Evolutionary conservation across 495 filamentous ascomycete genomes (phyloP), one percentile per base, ranked within the genome.

Genomic region (Neurospora sp.): DNA sequence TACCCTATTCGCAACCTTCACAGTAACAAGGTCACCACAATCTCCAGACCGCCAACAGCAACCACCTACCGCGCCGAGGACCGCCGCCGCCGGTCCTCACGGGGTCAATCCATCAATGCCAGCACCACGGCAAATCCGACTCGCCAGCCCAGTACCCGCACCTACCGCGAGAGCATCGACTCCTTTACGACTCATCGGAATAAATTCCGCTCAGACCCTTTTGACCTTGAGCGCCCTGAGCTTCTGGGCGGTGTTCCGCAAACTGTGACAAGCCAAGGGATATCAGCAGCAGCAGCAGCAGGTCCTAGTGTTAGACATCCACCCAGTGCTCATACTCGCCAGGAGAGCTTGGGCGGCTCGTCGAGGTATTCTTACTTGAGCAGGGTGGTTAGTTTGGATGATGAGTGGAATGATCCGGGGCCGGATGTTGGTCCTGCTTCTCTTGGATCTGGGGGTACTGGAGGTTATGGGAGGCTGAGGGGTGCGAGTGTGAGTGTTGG

Each of bases 161-260:
- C 82, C 71, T 70, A 45, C 75, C 82, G 81, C 61, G 81, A 82
- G 4, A 83, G 80, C 44, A 73, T 72, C 35, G 73, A 71, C 68
- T 83, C 80, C 20, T 74, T 81, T 31, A 74, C 77, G 4, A 79
- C 78, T 8, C 76, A 80, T 10, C 79, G 83, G 72, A 84, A 83
- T 70, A 88, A 86, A 72, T 86, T 86, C 76, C 88, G 89, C 72
- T 91, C 89, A 18, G 87, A 92, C 70, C 89, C 89, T 0, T 92
- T 91, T 74, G 90, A 92, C 75, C 80, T 91, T 1, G 89, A 91
- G 69, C 80, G 84, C 37, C 87, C 88, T 16, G 85, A 86, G 72
- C 79, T 87, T 5, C 76, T 85, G 41, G 78, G 53, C 0, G 75
- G 76, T 61, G 77, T 72, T 14, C 10, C 20, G 48, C 48, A 14